These are phyloP conservation scores for Bipolaris victoriae DNA, from an alignment of 2,329 filamentous ascomycete species.

Conservation along the genomic window DNA sequence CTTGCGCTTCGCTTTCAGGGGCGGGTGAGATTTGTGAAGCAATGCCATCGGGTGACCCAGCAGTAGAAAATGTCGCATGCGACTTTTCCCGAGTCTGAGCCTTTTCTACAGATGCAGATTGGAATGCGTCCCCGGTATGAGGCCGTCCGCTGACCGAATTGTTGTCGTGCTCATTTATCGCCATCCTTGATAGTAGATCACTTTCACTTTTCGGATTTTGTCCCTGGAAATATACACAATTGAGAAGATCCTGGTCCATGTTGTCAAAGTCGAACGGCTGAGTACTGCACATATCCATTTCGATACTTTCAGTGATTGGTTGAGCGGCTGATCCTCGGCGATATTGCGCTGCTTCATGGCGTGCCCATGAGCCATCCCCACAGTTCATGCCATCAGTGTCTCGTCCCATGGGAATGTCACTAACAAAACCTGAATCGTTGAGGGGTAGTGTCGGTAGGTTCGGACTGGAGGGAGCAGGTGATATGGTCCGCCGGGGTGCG, in stretches of 20 bases:
- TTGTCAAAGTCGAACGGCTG: slow-evolving; percentile 11
- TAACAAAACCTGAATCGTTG: slow-evolving; percentile 83
- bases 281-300: slow-evolving; percentile 21
- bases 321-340: slow-evolving; percentile 21
- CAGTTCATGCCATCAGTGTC: slow-evolving; percentile 65
- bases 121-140: slow-evolving; percentile 7
- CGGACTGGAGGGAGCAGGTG: slow-evolving; percentile 79
- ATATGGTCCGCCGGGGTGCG: slow-evolving; percentile 61
- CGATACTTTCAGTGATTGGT: slow-evolving; percentile 31
- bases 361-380: slow-evolving; percentile 25
- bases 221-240: slow-evolving; percentile 9
- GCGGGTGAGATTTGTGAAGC: slow-evolving; percentile 26
- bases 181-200: slow-evolving; percentile 1
- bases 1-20: slow-evolving; percentile 24
- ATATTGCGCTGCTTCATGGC: slow-evolving; percentile 26
- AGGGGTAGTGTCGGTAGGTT: slow-evolving; percentile 63
- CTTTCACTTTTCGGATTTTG: slow-evolving; percentile 10
- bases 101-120: slow-evolving; percentile 4
- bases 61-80: slow-evolving; percentile 18
- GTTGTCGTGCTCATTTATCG: slow-evolving; percentile 5
- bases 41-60: slow-evolving; percentile 28
- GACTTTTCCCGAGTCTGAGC: slow-evolving; percentile 5
- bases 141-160: background rate
- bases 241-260: slow-evolving; percentile 17
- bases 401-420: slow-evolving; percentile 72